phyloP scores from a whole-genome alignment of 352 stramenopile species.

The Aphanomyces euteiches region DNA sequence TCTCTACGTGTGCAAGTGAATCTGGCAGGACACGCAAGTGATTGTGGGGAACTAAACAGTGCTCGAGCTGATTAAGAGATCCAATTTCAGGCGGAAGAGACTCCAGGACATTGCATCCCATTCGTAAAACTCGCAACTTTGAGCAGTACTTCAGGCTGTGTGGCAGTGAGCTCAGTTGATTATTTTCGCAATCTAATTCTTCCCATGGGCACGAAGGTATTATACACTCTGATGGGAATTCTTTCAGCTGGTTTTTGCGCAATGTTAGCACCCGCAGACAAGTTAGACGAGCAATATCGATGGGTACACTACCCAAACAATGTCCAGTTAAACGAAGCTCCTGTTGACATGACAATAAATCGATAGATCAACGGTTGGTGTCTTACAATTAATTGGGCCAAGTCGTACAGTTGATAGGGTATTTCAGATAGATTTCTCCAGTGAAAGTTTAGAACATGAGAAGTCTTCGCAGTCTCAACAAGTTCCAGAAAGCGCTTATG shows the following conservation, averaged over 20 bases:
- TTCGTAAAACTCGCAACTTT: constrained; percentile 44
- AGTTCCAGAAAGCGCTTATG: constrained; percentile 49
- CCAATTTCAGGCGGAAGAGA: constrained; percentile 42
- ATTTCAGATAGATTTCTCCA: constrained; percentile 52
- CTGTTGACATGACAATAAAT: constrained; percentile 29
- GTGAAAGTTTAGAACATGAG: constrained; percentile 53
- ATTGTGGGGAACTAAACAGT: constrained; percentile 57
- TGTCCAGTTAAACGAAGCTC: constrained; percentile 67
- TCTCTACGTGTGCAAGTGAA: constrained; percentile 34
- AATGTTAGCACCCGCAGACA: constrained; percentile 57
- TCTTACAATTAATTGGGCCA: constrained; percentile 14
- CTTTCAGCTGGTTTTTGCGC: constrained; percentile 54
- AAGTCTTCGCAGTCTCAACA: constrained; percentile 41
- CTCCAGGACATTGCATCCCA: constrained; percentile 47
- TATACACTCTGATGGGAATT: constrained; percentile 48
- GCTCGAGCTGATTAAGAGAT: constrained; percentile 36
- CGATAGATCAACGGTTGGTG: background rate
- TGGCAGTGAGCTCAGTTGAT: constrained; percentile 45
- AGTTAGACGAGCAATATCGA: constrained; percentile 38
- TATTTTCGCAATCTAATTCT: constrained; percentile 68
- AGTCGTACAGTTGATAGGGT: constrained; percentile 17
- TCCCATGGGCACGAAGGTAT: constrained; percentile 35
- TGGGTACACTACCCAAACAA: constrained; percentile 41
- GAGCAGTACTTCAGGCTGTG: constrained; percentile 42
- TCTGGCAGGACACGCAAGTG: constrained; percentile 38